Evolutionary conservation across 2,329 filamentous ascomycete species (phyloP).

Genomic region (Colletotrichum liriopes): DNA sequence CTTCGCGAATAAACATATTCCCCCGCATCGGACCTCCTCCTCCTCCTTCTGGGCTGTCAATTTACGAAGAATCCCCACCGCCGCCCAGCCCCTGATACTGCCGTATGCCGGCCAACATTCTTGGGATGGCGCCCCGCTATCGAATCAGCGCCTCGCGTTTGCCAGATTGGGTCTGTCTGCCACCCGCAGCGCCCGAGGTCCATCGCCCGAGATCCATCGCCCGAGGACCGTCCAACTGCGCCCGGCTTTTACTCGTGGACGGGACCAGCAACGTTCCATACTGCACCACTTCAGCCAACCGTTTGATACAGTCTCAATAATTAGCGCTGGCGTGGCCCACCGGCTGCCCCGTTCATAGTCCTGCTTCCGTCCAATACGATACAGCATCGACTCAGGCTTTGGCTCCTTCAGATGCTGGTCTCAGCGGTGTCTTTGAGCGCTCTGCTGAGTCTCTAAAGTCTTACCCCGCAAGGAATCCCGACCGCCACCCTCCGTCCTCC

Average conservation of each 20-base stretch:
- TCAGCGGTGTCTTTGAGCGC: neutral
- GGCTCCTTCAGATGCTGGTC: conserved; percentile 5
- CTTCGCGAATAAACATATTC: neutral
- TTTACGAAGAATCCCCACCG: conserved; percentile 13
- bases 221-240: neutral
- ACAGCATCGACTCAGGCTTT: neutral
- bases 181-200: conserved; percentile 1
- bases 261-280: conserved; percentile 14
- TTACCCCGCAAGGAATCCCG: conserved; percentile 38
- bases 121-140: conserved; percentile 8
- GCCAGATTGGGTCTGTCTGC: neutral
- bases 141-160: conserved; percentile 15
- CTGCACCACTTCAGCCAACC: conserved; percentile 6
- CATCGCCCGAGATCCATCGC: conserved; percentile 18
- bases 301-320: conserved; percentile 13
- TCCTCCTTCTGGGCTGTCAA: neutral
- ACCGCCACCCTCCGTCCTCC: conserved; percentile 19
- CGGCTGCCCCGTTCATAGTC: conserved; percentile 1
- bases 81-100: conserved; percentile 30
- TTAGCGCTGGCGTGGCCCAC: conserved; percentile 24
- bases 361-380: conserved; percentile 27
- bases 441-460: neutral
- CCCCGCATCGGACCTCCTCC: conserved; percentile 2
- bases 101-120: conserved; percentile 33
- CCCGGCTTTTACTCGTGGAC: conserved; percentile 18